These are phyloP conservation scores for Aspergillus ochraceoroseus DNA, from an alignment of 2,329 filamentous ascomycete genomes.

Conservation along the genomic window DNA sequence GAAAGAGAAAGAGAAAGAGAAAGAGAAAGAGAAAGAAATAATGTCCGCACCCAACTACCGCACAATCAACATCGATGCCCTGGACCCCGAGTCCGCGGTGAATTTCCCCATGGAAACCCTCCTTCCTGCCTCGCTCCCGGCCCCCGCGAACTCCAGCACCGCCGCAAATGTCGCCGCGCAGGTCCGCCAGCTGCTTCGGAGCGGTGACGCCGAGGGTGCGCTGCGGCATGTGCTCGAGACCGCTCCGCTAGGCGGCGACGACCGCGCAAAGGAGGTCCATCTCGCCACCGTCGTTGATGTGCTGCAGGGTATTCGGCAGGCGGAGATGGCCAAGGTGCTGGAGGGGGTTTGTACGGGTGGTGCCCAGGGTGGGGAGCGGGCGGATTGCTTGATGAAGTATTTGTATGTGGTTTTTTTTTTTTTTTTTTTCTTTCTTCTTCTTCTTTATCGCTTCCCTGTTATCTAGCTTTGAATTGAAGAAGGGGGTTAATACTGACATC, in stretches of 20 bases:
- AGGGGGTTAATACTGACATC: no score
- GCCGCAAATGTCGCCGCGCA: constrained; percentile 73
- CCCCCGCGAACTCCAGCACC: constrained; percentile 70
- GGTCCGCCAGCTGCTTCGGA: constrained; percentile 79
- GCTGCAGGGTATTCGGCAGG: constrained; percentile 89
- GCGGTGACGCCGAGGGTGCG: constrained; percentile 82
- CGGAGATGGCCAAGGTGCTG: constrained; percentile 88
- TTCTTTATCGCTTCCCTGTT: no score
- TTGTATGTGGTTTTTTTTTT: constrained; percentile 56
- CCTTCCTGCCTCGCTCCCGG: constrained; percentile 62
- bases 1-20: not conserved
- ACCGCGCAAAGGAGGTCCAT: constrained; percentile 69
- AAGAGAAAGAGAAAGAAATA: not conserved
- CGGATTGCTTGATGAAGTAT: constrained; percentile 97
- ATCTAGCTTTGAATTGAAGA: no score
- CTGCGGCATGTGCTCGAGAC: constrained; percentile 78
- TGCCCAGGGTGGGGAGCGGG: constrained; percentile 74
- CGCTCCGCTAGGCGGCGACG: constrained; percentile 61
- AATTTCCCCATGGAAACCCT: constrained; percentile 90
- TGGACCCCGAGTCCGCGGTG: constrained; percentile 80
- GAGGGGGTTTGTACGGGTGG: constrained; percentile 71
- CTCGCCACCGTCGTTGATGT: constrained; percentile 86
- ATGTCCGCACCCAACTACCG: constrained; percentile 61
- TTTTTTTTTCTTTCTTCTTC: not conserved
- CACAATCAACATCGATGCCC: constrained; percentile 89